Evolutionary conservation across 805 yeast genomes (phyloP).

Genomic region (Hanseniaspora jakobsenii): DNA sequence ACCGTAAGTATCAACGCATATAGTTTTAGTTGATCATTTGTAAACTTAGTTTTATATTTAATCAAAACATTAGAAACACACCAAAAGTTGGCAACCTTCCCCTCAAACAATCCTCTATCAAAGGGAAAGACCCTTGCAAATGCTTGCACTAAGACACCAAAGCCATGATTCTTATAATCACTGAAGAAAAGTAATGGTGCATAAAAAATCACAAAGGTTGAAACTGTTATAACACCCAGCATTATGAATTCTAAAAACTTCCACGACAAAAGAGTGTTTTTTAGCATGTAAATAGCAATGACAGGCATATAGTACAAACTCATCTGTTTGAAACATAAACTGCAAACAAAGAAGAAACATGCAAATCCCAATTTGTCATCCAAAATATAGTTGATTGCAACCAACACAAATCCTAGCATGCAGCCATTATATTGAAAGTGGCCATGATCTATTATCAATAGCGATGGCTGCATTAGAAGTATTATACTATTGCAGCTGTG

Average conservation of each 20-base stretch:
- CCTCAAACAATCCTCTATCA: conserved; percentile 87
- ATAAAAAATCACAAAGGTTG: conserved; percentile 40
- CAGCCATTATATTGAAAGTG: conserved; percentile 93
- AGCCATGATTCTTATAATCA: conserved; percentile 21
- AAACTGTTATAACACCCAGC: conserved; percentile 52
- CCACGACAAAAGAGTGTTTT: conserved; percentile 35
- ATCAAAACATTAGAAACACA: conserved; percentile 74
- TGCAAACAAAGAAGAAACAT: conserved; percentile 61
- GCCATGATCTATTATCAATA: conserved; percentile 85
- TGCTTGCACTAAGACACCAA: conserved; percentile 34
- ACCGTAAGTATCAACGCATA: conserved; percentile 46
- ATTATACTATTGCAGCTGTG: conserved; percentile 6
- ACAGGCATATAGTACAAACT: conserved; percentile 85
- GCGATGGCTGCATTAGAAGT: conserved; percentile 71
- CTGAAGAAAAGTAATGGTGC: conserved; percentile 49
- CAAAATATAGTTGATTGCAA: conserved; percentile 53
- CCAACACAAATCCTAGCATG: conserved; percentile 76
- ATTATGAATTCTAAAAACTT: conserved; percentile 46
- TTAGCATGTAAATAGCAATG: conserved; percentile 67
- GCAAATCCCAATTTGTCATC: conserved; percentile 55
- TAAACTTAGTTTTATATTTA: conserved; percentile 51
- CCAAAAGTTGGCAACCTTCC: conserved; percentile 96
- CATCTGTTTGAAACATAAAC: conserved; percentile 89
- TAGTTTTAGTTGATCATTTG: conserved; percentile 46
- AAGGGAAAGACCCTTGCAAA: conserved; percentile 82